A percentile compares a stretch with the other conserved stretches of the same genome.
These are phyloP conservation scores for Bipolaris sorokiniana DNA, from an alignment of 2,329 filamentous ascomycete species.

Conservation along the genomic window DNA sequence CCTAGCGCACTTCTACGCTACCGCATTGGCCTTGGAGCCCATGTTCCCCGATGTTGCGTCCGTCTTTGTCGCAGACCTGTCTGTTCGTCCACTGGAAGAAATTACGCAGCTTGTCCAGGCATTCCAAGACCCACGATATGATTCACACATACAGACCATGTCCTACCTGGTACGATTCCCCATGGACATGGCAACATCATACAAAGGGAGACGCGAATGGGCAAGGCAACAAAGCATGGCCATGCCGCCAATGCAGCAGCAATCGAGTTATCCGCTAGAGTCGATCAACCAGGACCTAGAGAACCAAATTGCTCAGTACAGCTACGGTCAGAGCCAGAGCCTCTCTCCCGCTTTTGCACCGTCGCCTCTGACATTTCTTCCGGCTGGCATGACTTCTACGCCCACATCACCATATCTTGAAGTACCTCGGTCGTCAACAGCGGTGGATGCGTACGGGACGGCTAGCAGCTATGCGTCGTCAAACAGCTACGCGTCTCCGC, in stretches of 20 bases:
- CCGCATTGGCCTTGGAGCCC: conserved; percentile 84
- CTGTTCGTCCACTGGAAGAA: conserved; percentile 81
- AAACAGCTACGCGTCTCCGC: conserved; percentile 46
- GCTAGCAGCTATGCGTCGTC: conserved; percentile 38
- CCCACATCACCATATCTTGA: conserved; percentile 54
- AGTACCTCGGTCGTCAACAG: conserved; percentile 48
- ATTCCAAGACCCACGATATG: conserved; percentile 49
- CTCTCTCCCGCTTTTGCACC: conserved; percentile 59
- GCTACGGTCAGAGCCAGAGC: conserved; percentile 52
- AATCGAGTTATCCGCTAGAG: conserved; percentile 47
- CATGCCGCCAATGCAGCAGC: conserved; percentile 44
- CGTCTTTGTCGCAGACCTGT: conserved; percentile 73
- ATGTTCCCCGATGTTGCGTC: conserved; percentile 91
- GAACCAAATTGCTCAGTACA: conserved; percentile 50
- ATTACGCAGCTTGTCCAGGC: conserved; percentile 76
- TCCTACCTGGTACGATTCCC: conserved; percentile 56
- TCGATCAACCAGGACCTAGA: conserved; percentile 50
- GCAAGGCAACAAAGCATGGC: conserved; percentile 45
- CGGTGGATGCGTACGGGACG: conserved; percentile 38
- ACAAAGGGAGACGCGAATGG: conserved; percentile 52
- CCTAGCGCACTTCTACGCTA: conserved; percentile 89
- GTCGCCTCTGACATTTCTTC: conserved; percentile 51
- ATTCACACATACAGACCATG: conserved; percentile 52
- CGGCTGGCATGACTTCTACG: conserved; percentile 41
- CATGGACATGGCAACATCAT: conserved; percentile 51